phyloP scores from a whole-genome alignment of 176 grass and related monocot genomes.

The Oryza nivara region DNA sequence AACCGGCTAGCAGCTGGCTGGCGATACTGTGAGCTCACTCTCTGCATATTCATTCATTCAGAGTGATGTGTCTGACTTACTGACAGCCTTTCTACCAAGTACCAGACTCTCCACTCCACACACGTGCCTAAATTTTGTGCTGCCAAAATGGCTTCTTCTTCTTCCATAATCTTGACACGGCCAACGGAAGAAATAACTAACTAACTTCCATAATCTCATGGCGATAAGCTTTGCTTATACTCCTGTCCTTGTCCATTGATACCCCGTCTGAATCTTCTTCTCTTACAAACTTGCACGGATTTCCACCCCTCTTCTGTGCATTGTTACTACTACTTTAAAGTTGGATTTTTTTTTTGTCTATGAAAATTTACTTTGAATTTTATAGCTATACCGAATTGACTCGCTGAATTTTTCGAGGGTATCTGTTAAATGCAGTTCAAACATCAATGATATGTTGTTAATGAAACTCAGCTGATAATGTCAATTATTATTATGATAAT shows the following conservation, averaged over 20 bases:
- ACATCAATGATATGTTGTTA: neutral
- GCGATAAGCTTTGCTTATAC: neutral
- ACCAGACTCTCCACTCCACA: neutral
- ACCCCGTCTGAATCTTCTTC: too few species aligned
- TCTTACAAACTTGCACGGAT: too few species aligned
- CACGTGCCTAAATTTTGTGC: neutral
- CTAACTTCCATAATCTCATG: neutral
- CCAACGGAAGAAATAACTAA: too few species aligned
- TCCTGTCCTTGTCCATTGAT: neutral
- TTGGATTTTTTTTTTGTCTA: neutral
- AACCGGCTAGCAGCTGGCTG: too few species aligned
- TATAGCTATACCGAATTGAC: neutral
- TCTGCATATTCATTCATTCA: neutral
- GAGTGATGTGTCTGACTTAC: neutral
- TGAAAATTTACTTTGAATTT: neutral
- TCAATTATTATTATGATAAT: neutral
- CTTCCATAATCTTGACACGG: neutral
- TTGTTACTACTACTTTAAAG: too few species aligned
- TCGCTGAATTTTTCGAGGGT: neutral
- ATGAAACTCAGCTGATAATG: neutral
- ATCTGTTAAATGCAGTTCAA: neutral
- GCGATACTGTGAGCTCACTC: neutral
- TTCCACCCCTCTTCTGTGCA: too few species aligned
- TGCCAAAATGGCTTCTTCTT: too few species aligned
- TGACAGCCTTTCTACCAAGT: too few species aligned